Percentiles rank a stretch among this genome's conserved stretches.
Conservation (phyloP, 2,329 filamentous ascomycete genomes). For the Diaporthe amygdali region DNA sequence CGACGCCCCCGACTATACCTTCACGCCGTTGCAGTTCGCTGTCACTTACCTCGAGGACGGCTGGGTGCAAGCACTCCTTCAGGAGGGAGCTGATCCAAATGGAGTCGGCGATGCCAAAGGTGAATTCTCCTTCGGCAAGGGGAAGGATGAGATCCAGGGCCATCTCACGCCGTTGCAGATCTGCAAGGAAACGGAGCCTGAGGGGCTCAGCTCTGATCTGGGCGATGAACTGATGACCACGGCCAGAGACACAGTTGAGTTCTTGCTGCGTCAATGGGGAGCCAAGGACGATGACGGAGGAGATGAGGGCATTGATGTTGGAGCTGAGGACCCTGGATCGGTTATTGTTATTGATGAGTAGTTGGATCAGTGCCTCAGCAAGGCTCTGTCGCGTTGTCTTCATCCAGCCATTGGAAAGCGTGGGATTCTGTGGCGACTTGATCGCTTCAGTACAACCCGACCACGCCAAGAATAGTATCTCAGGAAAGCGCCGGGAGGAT, state of each 20-base stretch:
- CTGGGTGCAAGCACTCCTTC: background rate
- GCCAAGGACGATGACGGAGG: background rate
- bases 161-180: background rate
- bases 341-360: too few relatives aligned
- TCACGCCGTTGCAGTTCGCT: slow-evolving; percentile 17
- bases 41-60: background rate
- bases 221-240: background rate
- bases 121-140: background rate
- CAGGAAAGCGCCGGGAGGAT: too few relatives aligned
- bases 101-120: background rate
- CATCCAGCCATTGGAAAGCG: too few relatives aligned
- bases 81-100: background rate
- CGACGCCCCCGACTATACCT: background rate
- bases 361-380: too few relatives aligned
- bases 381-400: too few relatives aligned
- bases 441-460: too few relatives aligned
- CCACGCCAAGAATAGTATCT: too few relatives aligned
- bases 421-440: too few relatives aligned
- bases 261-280: background rate
- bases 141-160: background rate
- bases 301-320: too few relatives aligned
- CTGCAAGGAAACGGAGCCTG: background rate
- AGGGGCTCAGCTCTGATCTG: background rate
- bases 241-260: background rate
- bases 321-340: too few relatives aligned